phyloP scores from a whole-genome alignment of 1,284 basidiomycete genomes.

The Rhodotorula mucilaginosa region DNA sequence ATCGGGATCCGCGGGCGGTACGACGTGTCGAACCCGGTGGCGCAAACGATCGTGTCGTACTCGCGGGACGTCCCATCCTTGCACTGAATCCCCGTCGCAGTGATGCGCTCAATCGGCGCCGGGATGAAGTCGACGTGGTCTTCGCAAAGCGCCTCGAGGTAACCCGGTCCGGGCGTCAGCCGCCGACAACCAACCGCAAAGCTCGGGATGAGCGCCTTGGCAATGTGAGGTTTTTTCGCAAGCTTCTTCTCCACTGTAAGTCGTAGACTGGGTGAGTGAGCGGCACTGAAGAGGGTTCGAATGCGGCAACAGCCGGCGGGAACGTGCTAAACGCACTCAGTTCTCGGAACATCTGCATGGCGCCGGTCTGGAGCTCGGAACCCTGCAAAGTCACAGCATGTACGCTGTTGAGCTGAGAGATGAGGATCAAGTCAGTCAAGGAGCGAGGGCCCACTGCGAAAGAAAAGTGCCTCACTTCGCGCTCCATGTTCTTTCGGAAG shows the following conservation, averaged over 20 bases:
- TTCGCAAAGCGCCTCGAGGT: slow-evolving; percentile 62
- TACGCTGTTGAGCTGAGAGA: slow-evolving; percentile 50
- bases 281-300: neutral
- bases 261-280: neutral
- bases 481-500: slow-evolving; percentile 58
- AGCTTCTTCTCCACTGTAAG: slow-evolving; percentile 54
- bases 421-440: too few species aligned
- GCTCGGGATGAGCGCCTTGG: slow-evolving; percentile 56
- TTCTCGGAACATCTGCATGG: slow-evolving; percentile 52
- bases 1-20: slow-evolving; percentile 58
- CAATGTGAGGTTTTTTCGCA: slow-evolving; percentile 60
- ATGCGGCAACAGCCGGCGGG: neutral
- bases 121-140: slow-evolving; percentile 61
- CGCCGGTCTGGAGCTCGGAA: slow-evolving; percentile 53
- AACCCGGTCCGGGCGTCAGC: slow-evolving; percentile 64
- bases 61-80: slow-evolving; percentile 58
- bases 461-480: slow-evolving; percentile 47
- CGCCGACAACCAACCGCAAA: slow-evolving; percentile 60
- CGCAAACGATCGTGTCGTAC: slow-evolving; percentile 62
- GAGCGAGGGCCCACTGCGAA: neutral
- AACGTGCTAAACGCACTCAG: slow-evolving; percentile 45
- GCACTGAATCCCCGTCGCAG: slow-evolving; percentile 59
- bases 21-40: slow-evolving; percentile 61
- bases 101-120: slow-evolving; percentile 56
- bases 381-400: slow-evolving; percentile 55